phyloP scores from a whole-genome alignment of 2,329 filamentous ascomycete genomes.

The Fusarium mexicanum region DNA sequence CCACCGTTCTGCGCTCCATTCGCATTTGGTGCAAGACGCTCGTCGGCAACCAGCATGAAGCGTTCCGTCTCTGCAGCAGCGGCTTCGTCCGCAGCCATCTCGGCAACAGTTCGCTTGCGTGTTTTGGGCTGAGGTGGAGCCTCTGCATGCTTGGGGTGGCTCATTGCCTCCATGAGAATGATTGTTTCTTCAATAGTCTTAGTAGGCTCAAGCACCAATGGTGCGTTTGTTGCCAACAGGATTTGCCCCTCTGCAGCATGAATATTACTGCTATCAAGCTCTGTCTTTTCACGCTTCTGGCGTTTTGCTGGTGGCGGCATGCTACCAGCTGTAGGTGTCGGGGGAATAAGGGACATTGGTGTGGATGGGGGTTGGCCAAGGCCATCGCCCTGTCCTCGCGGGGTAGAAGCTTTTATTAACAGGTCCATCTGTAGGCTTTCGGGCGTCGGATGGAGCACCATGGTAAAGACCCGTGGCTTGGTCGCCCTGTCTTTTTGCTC shows the following conservation, averaged over 20 bases:
- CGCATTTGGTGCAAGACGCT: slow-evolving; percentile 73
- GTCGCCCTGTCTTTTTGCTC: slow-evolving; percentile 46
- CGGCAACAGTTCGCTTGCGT: slow-evolving; percentile 91
- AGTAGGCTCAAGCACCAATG: slow-evolving; percentile 81
- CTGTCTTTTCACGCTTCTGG: slow-evolving; percentile 76
- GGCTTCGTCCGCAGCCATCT: slow-evolving; percentile 94
- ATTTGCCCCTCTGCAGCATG: slow-evolving; percentile 81
- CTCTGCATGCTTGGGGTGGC: slow-evolving; percentile 80
- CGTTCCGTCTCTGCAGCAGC: slow-evolving; percentile 88
- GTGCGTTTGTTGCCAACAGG: slow-evolving; percentile 76
- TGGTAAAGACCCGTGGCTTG: slow-evolving; percentile 74
- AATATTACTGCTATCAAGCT: slow-evolving; percentile 78
- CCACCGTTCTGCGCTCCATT: slow-evolving; percentile 66
- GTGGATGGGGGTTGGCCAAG: slow-evolving; percentile 73
- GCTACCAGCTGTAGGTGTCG: slow-evolving; percentile 68
- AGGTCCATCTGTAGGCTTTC: slow-evolving; percentile 81
- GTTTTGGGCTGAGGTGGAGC: slow-evolving; percentile 85
- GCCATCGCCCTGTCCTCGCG: slow-evolving; percentile 57
- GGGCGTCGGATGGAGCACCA: slow-evolving; percentile 85
- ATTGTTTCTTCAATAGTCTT: slow-evolving; percentile 75
- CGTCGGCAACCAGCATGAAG: slow-evolving; percentile 93
- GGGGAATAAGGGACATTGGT: slow-evolving; percentile 66
- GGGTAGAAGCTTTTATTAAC: slow-evolving; percentile 77
- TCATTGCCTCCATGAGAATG: slow-evolving; percentile 74
- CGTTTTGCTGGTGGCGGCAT: slow-evolving; percentile 72